These are phyloP conservation scores for Coemansia sp. DNA, from an alignment of 192 early-diverging fungal species.

Conservation along the genomic window DNA sequence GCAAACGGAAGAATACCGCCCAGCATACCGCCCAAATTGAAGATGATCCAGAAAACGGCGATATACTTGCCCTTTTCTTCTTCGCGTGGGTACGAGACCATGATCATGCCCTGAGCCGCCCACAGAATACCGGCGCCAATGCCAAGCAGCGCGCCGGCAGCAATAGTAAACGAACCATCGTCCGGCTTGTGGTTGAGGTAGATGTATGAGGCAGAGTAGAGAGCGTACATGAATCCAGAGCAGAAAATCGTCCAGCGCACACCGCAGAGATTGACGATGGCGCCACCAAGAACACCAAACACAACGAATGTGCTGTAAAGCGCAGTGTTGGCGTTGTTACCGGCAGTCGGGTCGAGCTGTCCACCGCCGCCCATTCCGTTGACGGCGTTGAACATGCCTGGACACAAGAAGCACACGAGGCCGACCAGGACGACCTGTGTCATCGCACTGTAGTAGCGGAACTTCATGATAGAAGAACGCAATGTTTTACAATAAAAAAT, in stretches of 20 bases:
- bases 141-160: constrained; percentile 77
- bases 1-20: constrained; percentile 74
- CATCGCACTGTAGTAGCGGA: constrained; percentile 58
- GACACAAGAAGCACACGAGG: constrained; percentile 75
- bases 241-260: constrained; percentile 66
- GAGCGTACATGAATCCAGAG: constrained; percentile 68
- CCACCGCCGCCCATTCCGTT: constrained; percentile 69
- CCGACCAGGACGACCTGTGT: constrained; percentile 70
- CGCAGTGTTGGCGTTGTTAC: constrained; percentile 74
- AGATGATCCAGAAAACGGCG: constrained; percentile 85
- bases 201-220: constrained; percentile 77
- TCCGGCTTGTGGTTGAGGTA: constrained; percentile 60
- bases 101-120: constrained; percentile 80
- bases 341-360: constrained; percentile 58
- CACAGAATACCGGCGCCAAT: constrained; percentile 78
- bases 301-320: constrained; percentile 77
- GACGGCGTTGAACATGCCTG: constrained; percentile 78
- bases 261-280: constrained; percentile 77
- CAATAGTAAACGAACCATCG: constrained; percentile 64
- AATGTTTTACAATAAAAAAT: no score
- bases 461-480: no score
- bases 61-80: constrained; percentile 78
- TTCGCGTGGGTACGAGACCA: constrained; percentile 83
- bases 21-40: constrained; percentile 80
- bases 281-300: constrained; percentile 73